Conservation (phyloP, 108 stramenopile genomes). For the Nitzschia inconspicua region DNA sequence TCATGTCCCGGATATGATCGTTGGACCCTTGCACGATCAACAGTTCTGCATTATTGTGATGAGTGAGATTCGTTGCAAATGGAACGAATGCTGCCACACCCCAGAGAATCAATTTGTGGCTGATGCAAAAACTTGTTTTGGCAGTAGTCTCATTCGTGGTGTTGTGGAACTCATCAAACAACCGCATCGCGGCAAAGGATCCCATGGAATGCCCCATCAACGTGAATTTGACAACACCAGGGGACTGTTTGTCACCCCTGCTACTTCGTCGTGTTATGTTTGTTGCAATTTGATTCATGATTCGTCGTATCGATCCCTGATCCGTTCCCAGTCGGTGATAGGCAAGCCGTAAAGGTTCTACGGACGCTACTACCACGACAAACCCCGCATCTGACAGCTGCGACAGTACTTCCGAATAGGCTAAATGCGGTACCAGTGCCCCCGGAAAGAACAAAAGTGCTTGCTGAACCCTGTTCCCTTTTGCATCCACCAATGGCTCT, state of each 20-base stretch:
- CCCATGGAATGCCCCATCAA: constrained; percentile 45
- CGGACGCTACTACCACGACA: constrained; percentile 27
- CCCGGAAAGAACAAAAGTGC: constrained; percentile 24
- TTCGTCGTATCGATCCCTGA: not conserved
- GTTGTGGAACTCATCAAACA: constrained; percentile 11
- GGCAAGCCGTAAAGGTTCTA: constrained; percentile 29
- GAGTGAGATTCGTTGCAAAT: not conserved
- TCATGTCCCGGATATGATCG: constrained; percentile 14
- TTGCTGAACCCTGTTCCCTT: not conserved
- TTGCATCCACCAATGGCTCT: not conserved
- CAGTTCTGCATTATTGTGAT: not conserved
- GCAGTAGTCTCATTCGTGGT: not conserved
- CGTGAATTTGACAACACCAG: constrained; percentile 23
- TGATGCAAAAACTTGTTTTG: not conserved
- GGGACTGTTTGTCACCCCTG: not conserved
- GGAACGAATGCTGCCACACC: constrained; percentile 26
- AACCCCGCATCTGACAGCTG: constrained; percentile 25
- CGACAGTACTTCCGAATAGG: constrained; percentile 24
- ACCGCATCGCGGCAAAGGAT: constrained; percentile 28
- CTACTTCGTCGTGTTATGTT: not conserved
- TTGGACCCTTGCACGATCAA: constrained; percentile 27
- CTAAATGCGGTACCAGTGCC: constrained; percentile 16
- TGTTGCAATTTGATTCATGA: constrained; percentile 4
- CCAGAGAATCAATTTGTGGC: constrained; percentile 23
- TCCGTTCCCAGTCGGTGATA: constrained; percentile 13